Evolutionary conservation across 1,139 yeast genomes (phyloP), one percentile per base, ranked within the genome.

Genomic region (Diutina neorugosa): DNA sequence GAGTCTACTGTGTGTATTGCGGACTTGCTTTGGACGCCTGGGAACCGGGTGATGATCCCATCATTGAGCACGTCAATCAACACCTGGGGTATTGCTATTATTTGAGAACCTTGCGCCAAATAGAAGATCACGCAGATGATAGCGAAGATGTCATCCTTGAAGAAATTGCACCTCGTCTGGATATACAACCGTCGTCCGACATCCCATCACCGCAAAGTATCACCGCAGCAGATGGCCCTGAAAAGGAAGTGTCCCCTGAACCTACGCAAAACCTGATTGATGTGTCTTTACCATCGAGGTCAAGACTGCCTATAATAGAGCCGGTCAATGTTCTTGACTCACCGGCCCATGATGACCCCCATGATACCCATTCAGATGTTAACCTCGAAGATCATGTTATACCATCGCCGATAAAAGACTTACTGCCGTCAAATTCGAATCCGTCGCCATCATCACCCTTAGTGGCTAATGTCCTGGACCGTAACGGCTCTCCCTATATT

Each of bases 1-100:
- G 80, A n/a, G 86, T 81, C 0, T 73, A 77, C 12, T 88, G 96
- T 60, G 73, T 83, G 57, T 86, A 84, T 61, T 88, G 96, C 65
- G 82, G 78, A 7, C 69, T 82, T 19, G 73, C 82, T 1, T 69
- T 88, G 20, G 88, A 83, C 57, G 83, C 82, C 4, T 88, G 96
- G 96, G 88, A 80, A 57, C 65, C 68, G 0, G 71, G 71, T 2
- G 96, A 88, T 65, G 81, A 78, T 56, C 94, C 94, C 0, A 57
- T 76, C 31, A 65, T 59, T 3, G 86, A 79, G 54, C 88, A 82
- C 61, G 62, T 61, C 34, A 65, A 67, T 42, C 69, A 81, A 56
- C 66, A 71, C 7, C 71, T 73, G 0, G 67, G 65, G 2, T 63
- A 59, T 23, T 86, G 94, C 60, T 76, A 75, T 59, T 78, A 81